A percentile compares a stretch with the other conserved stretches of the same genome.
These are phyloP conservation scores for Hirsutella thompsonii DNA, from an alignment of 2,329 filamentous ascomycete species.

Conservation along the genomic window DNA sequence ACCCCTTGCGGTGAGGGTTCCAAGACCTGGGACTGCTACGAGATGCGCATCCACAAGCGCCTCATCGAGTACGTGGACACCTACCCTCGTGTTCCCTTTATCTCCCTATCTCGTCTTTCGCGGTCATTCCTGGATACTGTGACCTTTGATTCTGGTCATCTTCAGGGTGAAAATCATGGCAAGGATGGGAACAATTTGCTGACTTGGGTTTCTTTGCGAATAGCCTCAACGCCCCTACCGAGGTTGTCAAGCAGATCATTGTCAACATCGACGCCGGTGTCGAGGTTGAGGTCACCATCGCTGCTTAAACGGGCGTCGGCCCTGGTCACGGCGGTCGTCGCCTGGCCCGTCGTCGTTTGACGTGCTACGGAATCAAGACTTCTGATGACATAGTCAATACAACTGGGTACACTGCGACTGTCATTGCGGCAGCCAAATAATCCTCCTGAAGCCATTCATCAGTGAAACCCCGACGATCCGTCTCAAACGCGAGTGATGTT, in stretches of 20 bases:
- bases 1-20: slow-evolving; percentile 98
- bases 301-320: slow-evolving; percentile 46
- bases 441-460: neutral
- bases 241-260: slow-evolving; percentile 94
- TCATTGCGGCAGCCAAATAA: neutral
- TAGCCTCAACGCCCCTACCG: slow-evolving; percentile 88
- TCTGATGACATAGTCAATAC: neutral
- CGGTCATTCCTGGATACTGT: too few species aligned
- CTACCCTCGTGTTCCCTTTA: neutral
- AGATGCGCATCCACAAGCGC: slow-evolving; percentile 99
- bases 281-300: slow-evolving; percentile 87
- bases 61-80: slow-evolving; percentile 65
- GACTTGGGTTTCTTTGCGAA: neutral
- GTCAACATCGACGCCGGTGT: slow-evolving; percentile 92
- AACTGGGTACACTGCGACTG: neutral
- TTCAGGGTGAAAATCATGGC: too few species aligned
- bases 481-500: too few species aligned
- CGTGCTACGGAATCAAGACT: neutral
- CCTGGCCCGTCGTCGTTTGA: neutral
- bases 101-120: too few species aligned
- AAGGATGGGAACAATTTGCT: slow-evolving; percentile 4
- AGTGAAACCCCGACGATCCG: neutral
- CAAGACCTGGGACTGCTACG: slow-evolving; percentile 98
- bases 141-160: too few species aligned
- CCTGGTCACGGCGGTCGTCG: neutral